Conservation (phyloP, 2,329 filamentous ascomycete species). For the Xylaria sp. region DNA sequence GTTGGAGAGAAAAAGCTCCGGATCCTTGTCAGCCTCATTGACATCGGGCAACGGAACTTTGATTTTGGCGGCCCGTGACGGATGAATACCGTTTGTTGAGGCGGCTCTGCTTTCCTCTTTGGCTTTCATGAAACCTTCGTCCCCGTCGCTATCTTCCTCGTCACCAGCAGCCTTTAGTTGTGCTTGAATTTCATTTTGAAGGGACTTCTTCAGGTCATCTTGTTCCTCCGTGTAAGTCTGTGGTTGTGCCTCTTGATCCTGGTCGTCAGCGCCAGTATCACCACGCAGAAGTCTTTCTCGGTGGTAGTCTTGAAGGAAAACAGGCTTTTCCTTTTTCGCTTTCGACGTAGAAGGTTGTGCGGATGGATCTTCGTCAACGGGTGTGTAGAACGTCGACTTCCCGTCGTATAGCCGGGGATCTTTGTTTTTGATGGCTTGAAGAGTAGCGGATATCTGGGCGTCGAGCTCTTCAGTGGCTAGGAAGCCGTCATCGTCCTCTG, state of each 20-base stretch:
- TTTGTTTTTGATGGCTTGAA: slow-evolving; percentile 88
- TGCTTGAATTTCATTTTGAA: slow-evolving; percentile 84
- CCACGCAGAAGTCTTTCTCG: slow-evolving; percentile 87
- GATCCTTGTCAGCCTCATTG: slow-evolving; percentile 83
- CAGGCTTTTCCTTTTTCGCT: slow-evolving; percentile 80
- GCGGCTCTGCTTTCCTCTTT: slow-evolving; percentile 59
- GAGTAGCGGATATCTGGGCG: slow-evolving; percentile 84
- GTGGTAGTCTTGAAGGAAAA: slow-evolving; percentile 91
- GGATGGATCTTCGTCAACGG: slow-evolving; percentile 62
- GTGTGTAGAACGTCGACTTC: slow-evolving; percentile 79
- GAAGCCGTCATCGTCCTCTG: slow-evolving; percentile 90
- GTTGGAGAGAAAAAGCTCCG: slow-evolving; percentile 92
- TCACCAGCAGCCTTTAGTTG: slow-evolving; percentile 63
- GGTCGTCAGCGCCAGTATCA: slow-evolving; percentile 69
- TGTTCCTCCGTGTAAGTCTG: slow-evolving; percentile 90
- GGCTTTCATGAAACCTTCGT: slow-evolving; percentile 79
- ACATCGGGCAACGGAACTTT: slow-evolving; percentile 72
- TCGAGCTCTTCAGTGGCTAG: slow-evolving; percentile 88
- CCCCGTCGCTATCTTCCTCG: slow-evolving; percentile 62
- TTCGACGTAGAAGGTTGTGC: slow-evolving; percentile 49
- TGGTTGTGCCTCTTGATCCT: slow-evolving; percentile 62
- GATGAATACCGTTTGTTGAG: slow-evolving; percentile 63
- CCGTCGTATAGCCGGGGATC: slow-evolving; percentile 92
- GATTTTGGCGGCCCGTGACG: slow-evolving; percentile 62
- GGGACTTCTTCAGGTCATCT: slow-evolving; percentile 79